Evolutionary conservation across 2,329 filamentous ascomycete species (phyloP).

Genomic region (Colletotrichum australisinense): DNA sequence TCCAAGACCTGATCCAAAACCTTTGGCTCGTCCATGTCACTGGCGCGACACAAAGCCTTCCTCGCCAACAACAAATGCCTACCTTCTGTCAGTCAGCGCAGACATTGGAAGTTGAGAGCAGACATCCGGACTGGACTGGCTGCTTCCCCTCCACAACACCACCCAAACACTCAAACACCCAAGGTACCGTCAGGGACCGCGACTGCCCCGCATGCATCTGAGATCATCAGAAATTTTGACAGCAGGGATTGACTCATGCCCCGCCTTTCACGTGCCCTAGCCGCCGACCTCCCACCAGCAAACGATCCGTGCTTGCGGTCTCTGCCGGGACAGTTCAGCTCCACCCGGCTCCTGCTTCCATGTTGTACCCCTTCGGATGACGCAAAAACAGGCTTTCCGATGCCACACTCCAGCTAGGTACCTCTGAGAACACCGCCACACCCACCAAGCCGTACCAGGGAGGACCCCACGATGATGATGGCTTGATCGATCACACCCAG

Average conservation of each 20-base stretch:
- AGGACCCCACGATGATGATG: slow-evolving; percentile 27
- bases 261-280: slow-evolving; percentile 34
- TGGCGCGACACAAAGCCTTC: neutral
- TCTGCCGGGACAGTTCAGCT: neutral
- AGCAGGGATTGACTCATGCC: slow-evolving; percentile 31
- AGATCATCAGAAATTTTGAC: slow-evolving; percentile 36
- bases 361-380: neutral
- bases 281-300: neutral
- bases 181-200: neutral
- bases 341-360: neutral
- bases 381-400: slow-evolving; percentile 24
- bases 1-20: neutral
- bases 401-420: neutral
- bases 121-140: neutral
- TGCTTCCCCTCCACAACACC: slow-evolving; percentile 7
- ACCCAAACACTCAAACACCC: no score
- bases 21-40: neutral
- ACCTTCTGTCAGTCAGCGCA: neutral
- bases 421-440: neutral
- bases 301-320: slow-evolving; percentile 16
- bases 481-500: slow-evolving; percentile 21
- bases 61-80: neutral
- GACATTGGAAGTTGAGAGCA: neutral
- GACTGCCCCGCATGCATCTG: slow-evolving; percentile 35
- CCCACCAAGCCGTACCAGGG: neutral